phyloP scores from a whole-genome alignment of 176 grass and related monocot genomes.

The Eragrostis curvula region DNA sequence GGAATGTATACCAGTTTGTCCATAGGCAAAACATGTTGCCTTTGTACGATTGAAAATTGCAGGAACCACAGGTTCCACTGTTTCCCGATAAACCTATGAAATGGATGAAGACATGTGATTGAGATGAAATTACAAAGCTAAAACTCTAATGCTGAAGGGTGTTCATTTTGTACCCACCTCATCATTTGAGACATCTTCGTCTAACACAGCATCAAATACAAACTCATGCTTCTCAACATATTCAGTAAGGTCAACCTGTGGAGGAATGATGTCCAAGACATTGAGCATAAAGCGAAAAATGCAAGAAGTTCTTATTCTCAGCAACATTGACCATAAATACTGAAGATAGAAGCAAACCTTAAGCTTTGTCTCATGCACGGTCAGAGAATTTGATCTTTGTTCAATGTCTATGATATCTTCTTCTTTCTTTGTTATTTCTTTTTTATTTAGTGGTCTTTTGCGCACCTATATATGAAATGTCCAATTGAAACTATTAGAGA shows the following conservation, averaged over 20 bases:
- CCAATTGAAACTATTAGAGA: conserved; percentile 14
- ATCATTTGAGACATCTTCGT: conserved; percentile 97
- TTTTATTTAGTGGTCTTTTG: conserved; percentile 98
- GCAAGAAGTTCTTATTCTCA: conserved; percentile 15
- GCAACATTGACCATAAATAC: conserved; percentile 20
- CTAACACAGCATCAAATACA: conserved; percentile 97
- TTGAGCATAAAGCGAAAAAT: conserved; percentile 20
- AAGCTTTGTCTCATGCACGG: conserved; percentile 99
- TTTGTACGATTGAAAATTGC: conserved; percentile 96
- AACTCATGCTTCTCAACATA: conserved; percentile 99
- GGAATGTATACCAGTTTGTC: conserved; percentile 82
- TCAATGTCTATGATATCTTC: conserved; percentile 97
- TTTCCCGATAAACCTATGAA: conserved; percentile 90
- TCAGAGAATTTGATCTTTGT: conserved; percentile 69
- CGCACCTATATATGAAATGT: conserved; percentile 67
- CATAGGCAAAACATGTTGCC: conserved; percentile 99
- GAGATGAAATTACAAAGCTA: conserved; percentile 25
- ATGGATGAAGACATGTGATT: conserved; percentile 22
- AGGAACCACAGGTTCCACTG: conserved; percentile 94
- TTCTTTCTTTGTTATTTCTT: conserved; percentile 91
- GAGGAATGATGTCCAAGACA: conserved; percentile 17
- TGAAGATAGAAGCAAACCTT: conserved; percentile 61
- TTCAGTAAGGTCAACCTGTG: conserved; percentile 94
- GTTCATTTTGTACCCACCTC: conserved; percentile 53
- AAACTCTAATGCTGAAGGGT: conserved; percentile 18